Base-by-base conservation (phyloP, 2,329 filamentous ascomycete genomes). In the Mycosphaerella sp. region DNA sequence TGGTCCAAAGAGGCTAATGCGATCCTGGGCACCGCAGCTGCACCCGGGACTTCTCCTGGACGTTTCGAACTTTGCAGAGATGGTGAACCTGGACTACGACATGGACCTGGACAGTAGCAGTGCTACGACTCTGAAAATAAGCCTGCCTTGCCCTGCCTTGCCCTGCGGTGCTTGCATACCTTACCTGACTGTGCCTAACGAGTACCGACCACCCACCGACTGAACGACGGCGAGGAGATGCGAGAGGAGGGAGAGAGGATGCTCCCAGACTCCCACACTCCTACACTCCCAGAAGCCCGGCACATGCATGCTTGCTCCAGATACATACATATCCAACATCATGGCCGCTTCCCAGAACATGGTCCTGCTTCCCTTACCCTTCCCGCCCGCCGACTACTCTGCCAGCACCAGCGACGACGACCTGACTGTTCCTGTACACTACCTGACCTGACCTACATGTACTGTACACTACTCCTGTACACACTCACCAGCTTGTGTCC, bases 41-140 rank as follows among this genome's bases (percentile, higher is more conserved):
- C 21, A 21, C 21, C 21, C 6, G 21, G 21, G n/a, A n/a, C n/a
- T n/a, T n/a, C n/a, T n/a, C n/a, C n/a, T n/a, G n/a, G n/a, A n/a
- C n/a, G n/a, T n/a, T n/a, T n/a, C n/a, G n/a, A n/a, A n/a, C n/a
- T n/a, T n/a, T n/a, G n/a, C n/a, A n/a, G n/a, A n/a, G n/a, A n/a
- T n/a, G n/a, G n/a, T n/a, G n/a, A n/a, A n/a, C n/a, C n/a, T 25
- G 21, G 21, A 25, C 21, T 25, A 25, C 21, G n/a, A n/a, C n/a
- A n/a, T n/a, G n/a, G n/a, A n/a, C n/a, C n/a, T n/a, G n/a, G n/a
- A n/a, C n/a, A n/a, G n/a, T n/a, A n/a, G n/a, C n/a, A n/a, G n/a
- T n/a, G n/a, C n/a, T n/a, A n/a, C n/a, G n/a, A n/a, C n/a, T 57
- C 60, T 59, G 50, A 60, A 62, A 63, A 62, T 63, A 63, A 60